Conservation (phyloP, 2,329 filamentous ascomycete genomes). For the Exophiala lecanii-corni region DNA sequence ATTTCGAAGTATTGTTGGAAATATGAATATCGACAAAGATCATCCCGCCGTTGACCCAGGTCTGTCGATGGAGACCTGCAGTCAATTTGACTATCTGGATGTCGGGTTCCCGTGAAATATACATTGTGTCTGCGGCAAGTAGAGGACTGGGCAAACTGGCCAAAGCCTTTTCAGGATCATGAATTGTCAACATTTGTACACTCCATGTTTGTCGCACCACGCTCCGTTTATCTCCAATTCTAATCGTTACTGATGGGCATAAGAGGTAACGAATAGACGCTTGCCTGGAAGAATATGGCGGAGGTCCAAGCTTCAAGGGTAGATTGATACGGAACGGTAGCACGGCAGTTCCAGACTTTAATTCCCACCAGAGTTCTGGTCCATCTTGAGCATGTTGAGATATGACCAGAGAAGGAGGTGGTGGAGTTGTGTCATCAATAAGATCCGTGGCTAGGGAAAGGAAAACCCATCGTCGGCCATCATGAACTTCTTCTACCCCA, state of each 20-base stretch:
- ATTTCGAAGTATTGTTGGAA: constrained; percentile 45
- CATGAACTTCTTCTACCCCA: constrained; percentile 48
- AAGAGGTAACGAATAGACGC: constrained; percentile 50
- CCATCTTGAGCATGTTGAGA: constrained; percentile 34
- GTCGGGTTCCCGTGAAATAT: constrained; percentile 37
- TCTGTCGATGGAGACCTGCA: constrained; percentile 53
- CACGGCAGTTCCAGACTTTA: constrained; percentile 43
- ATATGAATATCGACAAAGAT: constrained; percentile 53
- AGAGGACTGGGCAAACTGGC: constrained; percentile 44
- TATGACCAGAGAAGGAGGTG: constrained; percentile 48
- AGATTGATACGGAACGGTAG: constrained; percentile 51
- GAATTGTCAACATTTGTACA: constrained; percentile 49
- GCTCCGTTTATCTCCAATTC: constrained; percentile 44
- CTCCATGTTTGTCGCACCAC: constrained; percentile 49
- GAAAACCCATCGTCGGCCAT: constrained; percentile 45
- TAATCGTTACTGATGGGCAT: constrained; percentile 44
- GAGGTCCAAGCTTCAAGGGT: constrained; percentile 51
- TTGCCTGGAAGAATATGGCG: constrained; percentile 50
- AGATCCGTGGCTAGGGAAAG: constrained; percentile 49
- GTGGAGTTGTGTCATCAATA: constrained; percentile 47
- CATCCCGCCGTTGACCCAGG: constrained; percentile 53
- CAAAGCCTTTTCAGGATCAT: constrained; percentile 54
- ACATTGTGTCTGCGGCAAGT: constrained; percentile 39
- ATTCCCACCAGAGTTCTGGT: constrained; percentile 41
- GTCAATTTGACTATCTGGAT: constrained; percentile 46